Percentiles rank a stretch among this genome's conserved stretches.
These are phyloP conservation scores for Xylaria sp. DNA, from an alignment of 2,329 filamentous ascomycete species.

Conservation along the genomic window DNA sequence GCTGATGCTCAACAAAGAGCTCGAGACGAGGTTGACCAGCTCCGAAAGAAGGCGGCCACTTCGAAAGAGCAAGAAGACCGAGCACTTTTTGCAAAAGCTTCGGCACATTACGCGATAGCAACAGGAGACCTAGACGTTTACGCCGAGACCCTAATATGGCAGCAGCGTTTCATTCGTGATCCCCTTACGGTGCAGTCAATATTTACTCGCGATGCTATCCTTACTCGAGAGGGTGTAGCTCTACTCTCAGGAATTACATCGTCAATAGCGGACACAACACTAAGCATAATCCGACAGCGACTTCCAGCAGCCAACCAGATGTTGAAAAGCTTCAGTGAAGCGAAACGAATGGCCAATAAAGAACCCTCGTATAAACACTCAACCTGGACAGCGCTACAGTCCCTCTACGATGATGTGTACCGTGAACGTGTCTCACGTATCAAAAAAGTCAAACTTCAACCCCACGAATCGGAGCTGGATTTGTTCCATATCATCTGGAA, in stretches of 20 bases:
- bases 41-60: slow-evolving; percentile 28
- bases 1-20: slow-evolving; percentile 22
- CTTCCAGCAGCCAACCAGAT: slow-evolving; percentile 24
- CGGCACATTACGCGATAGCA: slow-evolving; percentile 31
- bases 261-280: slow-evolving; percentile 7
- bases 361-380: slow-evolving; percentile 22
- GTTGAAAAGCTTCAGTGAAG: slow-evolving; percentile 20
- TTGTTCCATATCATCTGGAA: slow-evolving; percentile 31
- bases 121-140: slow-evolving; percentile 28
- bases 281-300: slow-evolving; percentile 8
- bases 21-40: slow-evolving; percentile 24
- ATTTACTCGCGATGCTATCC: slow-evolving; percentile 16
- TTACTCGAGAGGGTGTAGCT: slow-evolving; percentile 24
- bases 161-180: slow-evolving; percentile 33
- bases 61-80: slow-evolving; percentile 25
- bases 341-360: slow-evolving; percentile 17
- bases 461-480: slow-evolving; percentile 19
- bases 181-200: slow-evolving; percentile 16
- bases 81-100: slow-evolving; percentile 31
- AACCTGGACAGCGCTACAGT: not conserved
- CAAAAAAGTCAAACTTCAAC: slow-evolving; percentile 26
- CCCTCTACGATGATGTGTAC: slow-evolving; percentile 24
- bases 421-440: slow-evolving; percentile 25
- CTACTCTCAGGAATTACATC: slow-evolving; percentile 31
- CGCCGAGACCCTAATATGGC: slow-evolving; percentile 30